Evolutionary conservation across 106 monocot genomes (phyloP).

Genomic region (Dioscorea alata): DNA sequence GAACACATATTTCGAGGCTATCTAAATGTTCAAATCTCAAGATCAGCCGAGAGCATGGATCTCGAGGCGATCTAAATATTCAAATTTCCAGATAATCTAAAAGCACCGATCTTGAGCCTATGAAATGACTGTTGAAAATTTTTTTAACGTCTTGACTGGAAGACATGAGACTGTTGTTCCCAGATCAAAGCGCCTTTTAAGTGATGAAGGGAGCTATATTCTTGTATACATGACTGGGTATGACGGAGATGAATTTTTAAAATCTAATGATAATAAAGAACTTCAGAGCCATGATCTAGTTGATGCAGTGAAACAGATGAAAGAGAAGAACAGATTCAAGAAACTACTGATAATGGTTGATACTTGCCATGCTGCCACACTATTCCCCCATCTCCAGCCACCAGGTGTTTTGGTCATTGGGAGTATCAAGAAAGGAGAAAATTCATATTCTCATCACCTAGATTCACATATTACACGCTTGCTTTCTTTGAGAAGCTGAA

Average conservation of each 20-base stretch:
- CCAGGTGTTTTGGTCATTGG: slow-evolving; percentile 94
- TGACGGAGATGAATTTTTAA: slow-evolving; percentile 93
- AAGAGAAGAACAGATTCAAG: slow-evolving; percentile 95
- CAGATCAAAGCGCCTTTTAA: slow-evolving; percentile 86
- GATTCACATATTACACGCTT: slow-evolving; percentile 92
- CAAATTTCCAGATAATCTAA: too few relatives aligned
- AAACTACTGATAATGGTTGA: slow-evolving; percentile 97
- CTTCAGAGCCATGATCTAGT: slow-evolving; percentile 99
- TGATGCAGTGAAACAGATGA: slow-evolving; percentile 98
- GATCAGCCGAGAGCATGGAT: too few relatives aligned
- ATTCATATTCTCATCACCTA: slow-evolving; percentile 97
- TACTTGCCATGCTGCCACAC: slow-evolving; percentile 97
- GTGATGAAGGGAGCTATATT: slow-evolving; percentile 96
- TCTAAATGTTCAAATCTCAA: too few relatives aligned
- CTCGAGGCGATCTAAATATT: too few relatives aligned
- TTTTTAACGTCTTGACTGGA: slow-evolving; percentile 86
- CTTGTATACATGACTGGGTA: slow-evolving; percentile 98
- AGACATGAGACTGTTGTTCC: slow-evolving; percentile 92
- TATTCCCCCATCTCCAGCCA: slow-evolving; percentile 91
- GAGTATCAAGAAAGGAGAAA: slow-evolving; percentile 95
- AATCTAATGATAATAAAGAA: slow-evolving; percentile 92
- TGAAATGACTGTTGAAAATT: slow-evolving; percentile 97
- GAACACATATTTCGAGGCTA: too few relatives aligned
- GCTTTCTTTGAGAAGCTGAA: slow-evolving; percentile 97
- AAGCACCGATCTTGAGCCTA: too few relatives aligned